Evolutionary conservation across 2,329 filamentous ascomycete species (phyloP), one percentile per base, ranked within the genome.

Genomic region (Stachybotrys echinatus): DNA sequence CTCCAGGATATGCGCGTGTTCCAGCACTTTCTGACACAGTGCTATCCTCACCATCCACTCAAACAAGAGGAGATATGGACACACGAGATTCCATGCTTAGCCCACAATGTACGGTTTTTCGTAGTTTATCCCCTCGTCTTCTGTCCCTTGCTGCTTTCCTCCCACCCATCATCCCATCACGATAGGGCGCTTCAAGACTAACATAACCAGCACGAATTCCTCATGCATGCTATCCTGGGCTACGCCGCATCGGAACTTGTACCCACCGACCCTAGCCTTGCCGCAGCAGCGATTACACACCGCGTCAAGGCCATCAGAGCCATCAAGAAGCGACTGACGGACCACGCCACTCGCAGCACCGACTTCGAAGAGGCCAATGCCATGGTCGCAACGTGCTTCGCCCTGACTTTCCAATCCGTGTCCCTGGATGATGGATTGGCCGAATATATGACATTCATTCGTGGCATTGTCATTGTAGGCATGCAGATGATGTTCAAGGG

Each of bases 181-280:
- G n/a, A n/a, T n/a, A n/a, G n/a, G n/a, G n/a, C 31, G 31, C 31
- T 17, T 17, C 31, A 37, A 37, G 38, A n/a, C 38, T 40, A n/a
- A 40, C n/a, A 34, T 22, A 17, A 19, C 7, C 50, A 84, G 76
- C 76, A 85, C 55, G 80, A 85, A 50, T 86, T 82, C 52, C 73
- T 87, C 10, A 87, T 89, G 79, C 85, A 89, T 61, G 82, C 84
- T 5, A 83, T 89, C 47, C 74, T 87, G 1, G 84, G 83, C 12
- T 75, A 87, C 52, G 75, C 85, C 1, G 86, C 85, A 27, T 87
- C 84, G 0, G 81, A 88, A 54, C 74, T 88, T 5, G 74, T 77
- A 56, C 66, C 68, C 4, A 64, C 70, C 1, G 80, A 79, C 51
- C 62, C 73, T 2, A 74, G 73, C 52, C 74, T 87, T 18, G 65